Evolutionary conservation across 1,139 yeast genomes (phyloP).

Genomic region (Hanseniaspora uvarum): DNA sequence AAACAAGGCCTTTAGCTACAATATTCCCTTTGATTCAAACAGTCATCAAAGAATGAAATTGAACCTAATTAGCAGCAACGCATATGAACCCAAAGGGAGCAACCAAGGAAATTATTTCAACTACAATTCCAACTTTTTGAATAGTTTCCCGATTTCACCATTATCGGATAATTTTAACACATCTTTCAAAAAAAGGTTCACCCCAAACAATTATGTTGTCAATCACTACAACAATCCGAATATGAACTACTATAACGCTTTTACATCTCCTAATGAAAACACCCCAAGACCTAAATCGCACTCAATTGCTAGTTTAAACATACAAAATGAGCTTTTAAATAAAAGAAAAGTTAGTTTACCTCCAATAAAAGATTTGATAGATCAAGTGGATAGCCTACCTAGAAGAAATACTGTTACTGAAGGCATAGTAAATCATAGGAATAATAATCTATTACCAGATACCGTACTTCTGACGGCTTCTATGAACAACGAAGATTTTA

Average conservation of each 20-base stretch:
- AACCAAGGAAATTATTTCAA: not conserved
- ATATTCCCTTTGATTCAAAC: not conserved
- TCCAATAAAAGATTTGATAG: not conserved
- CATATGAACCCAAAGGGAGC: not conserved
- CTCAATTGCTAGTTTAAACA: not conserved
- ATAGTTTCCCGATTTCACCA: not conserved
- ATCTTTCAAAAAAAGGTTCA: not conserved
- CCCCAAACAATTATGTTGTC: not conserved
- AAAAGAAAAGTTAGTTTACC: slow-evolving; percentile 1
- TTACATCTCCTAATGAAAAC: not conserved
- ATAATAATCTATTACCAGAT: not conserved
- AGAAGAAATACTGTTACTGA: not conserved
- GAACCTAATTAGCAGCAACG: not conserved
- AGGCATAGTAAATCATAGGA: not conserved
- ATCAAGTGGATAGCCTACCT: not conserved
- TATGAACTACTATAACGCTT: not conserved
- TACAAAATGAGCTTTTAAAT: not conserved
- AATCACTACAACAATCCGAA: not conserved
- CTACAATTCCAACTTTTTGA: not conserved
- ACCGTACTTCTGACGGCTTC: not conserved
- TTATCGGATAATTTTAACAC: not conserved
- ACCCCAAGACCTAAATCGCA: not conserved
- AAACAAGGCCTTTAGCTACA: not conserved
- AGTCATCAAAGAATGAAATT: not conserved
- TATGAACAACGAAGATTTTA: not conserved